Evolutionary conservation across 257 asterid genomes (phyloP).

Genomic region (Solanum piurae): DNA sequence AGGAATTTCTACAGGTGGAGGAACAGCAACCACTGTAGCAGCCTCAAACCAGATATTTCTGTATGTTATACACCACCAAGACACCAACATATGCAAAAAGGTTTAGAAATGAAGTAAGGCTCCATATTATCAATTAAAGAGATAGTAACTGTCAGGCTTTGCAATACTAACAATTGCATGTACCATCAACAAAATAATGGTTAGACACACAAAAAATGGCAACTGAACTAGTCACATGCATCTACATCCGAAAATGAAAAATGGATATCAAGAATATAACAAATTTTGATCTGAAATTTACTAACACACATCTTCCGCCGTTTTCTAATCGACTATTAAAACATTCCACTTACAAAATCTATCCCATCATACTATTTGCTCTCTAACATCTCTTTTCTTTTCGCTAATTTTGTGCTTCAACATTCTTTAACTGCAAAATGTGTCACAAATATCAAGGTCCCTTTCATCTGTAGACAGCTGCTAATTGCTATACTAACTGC

Average conservation of each 20-base stretch:
- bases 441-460: background rate
- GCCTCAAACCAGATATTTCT: constrained; percentile 99
- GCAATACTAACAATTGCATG: background rate
- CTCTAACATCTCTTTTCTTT: background rate
- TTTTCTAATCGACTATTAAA: background rate
- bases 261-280: background rate
- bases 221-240: background rate
- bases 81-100: background rate
- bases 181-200: background rate
- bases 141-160: background rate
- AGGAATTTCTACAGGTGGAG: constrained; percentile 84
- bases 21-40: constrained; percentile 98
- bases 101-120: background rate
- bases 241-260: background rate
- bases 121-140: background rate
- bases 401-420: background rate
- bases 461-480: background rate
- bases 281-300: background rate
- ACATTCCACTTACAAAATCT: background rate
- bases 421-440: background rate
- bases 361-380: background rate
- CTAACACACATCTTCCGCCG: background rate
- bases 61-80: background rate
- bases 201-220: background rate
- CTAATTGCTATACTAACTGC: background rate